Percentiles rank a stretch among this genome's conserved stretches.
Evolutionary conservation across 2,329 filamentous ascomycete genomes (phyloP).

Genomic region (Pseudomassariella vexata): DNA sequence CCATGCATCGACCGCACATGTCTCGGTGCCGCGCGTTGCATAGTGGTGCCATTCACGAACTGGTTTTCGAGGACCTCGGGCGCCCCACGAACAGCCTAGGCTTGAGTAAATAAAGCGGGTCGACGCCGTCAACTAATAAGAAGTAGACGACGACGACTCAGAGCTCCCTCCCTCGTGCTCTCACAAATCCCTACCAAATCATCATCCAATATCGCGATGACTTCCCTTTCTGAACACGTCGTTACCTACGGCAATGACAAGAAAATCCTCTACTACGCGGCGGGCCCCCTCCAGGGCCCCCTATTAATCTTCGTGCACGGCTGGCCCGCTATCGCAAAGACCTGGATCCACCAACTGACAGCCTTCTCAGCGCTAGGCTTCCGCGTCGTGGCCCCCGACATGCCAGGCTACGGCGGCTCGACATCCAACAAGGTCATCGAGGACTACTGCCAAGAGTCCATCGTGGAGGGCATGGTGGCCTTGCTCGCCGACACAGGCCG

Average conservation of each 20-base stretch:
- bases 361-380: slow-evolving; percentile 23
- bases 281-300: slow-evolving; percentile 20
- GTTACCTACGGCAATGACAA: slow-evolving; percentile 16
- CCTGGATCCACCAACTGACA: slow-evolving; percentile 24
- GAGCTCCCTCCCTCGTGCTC: too few species aligned
- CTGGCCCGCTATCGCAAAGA: slow-evolving; percentile 27
- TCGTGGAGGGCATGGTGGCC: slow-evolving; percentile 26
- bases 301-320: slow-evolving; percentile 29
- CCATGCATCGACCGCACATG: too few species aligned
- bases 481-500: slow-evolving; percentile 25
- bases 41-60: too few species aligned
- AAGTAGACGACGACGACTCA: too few species aligned
- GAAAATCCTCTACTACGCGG: slow-evolving; percentile 22
- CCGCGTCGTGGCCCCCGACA: slow-evolving; percentile 25
- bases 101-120: too few species aligned
- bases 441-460: slow-evolving; percentile 23
- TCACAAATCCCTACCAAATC: too few species aligned
- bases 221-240: slow-evolving; percentile 10
- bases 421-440: slow-evolving; percentile 21
- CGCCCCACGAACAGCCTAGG: too few species aligned
- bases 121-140: too few species aligned
- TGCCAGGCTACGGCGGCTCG: slow-evolving; percentile 30
- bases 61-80: too few species aligned
- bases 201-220: too few species aligned
- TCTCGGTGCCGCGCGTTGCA: too few species aligned